Evolutionary conservation across 169 alveolate species (phyloP).

Genomic region (Plasmodium sp.): DNA sequence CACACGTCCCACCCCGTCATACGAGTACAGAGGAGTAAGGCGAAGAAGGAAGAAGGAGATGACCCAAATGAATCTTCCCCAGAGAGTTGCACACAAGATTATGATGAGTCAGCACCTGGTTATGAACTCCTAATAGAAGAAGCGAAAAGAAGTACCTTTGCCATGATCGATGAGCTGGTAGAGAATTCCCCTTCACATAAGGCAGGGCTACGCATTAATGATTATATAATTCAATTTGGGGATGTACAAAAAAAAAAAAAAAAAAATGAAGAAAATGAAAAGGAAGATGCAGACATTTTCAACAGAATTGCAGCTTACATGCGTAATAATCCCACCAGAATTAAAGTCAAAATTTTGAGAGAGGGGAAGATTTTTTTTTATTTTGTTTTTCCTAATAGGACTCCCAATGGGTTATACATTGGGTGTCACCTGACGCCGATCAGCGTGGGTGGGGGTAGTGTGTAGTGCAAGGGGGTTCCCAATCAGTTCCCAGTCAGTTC

Average conservation of each 20-base stretch:
- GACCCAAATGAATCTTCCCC: not conserved
- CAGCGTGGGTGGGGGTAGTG: not conserved
- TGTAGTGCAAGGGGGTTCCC: not conserved
- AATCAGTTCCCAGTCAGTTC: too few relatives aligned
- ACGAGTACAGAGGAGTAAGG: conserved; percentile 32
- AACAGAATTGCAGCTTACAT: conserved; percentile 9
- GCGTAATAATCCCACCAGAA: conserved; percentile 17
- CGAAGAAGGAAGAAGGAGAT: not conserved
- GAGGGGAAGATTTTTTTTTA: not conserved
- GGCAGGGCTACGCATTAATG: conserved; percentile 51
- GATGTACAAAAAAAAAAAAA: conserved; percentile 13
- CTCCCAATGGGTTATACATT: conserved; percentile 38
- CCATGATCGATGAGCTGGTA: conserved; percentile 34
- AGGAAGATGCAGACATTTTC: not conserved
- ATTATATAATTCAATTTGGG: conserved; percentile 28
- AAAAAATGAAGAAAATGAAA: not conserved
- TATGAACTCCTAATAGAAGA: not conserved
- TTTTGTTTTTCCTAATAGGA: conserved; percentile 22
- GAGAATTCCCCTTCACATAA: conserved; percentile 59
- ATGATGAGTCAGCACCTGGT: not conserved
- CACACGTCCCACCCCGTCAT: conserved; percentile 43
- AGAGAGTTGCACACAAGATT: not conserved
- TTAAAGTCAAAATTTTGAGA: conserved; percentile 50
- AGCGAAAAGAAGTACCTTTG: conserved; percentile 48
- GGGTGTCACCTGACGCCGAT: conserved; percentile 56